phyloP scores from a whole-genome alignment of 495 filamentous ascomycete genomes.

The Diplogelasinospora grovesii region DNA sequence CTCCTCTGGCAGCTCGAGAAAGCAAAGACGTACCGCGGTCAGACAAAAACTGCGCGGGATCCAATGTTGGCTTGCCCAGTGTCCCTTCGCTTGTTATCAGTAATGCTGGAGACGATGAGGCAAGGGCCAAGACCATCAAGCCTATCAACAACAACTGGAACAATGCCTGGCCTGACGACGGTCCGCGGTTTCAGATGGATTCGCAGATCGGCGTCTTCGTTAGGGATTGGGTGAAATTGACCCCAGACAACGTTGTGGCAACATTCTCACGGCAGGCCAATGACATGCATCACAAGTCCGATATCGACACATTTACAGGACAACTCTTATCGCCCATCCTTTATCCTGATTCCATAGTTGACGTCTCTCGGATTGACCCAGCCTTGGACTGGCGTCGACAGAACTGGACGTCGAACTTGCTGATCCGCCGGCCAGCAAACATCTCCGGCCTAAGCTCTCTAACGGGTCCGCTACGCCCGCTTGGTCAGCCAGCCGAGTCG shows the following conservation, averaged over 20 bases:
- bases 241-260: constrained; percentile 6
- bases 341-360: constrained; percentile 15
- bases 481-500: too few relatives aligned
- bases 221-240: constrained; percentile 4
- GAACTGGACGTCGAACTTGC: constrained; percentile 12
- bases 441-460: neutral
- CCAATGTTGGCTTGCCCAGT: constrained; percentile 4
- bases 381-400: constrained; percentile 12
- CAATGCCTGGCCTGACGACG: constrained; percentile 3
- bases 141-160: constrained; percentile 8
- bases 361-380: neutral
- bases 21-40: constrained; percentile 13
- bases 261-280: constrained; percentile 8
- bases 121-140: too few relatives aligned
- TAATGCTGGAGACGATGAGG: constrained; percentile 4
- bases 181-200: neutral
- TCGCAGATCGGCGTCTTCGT: constrained; percentile 7
- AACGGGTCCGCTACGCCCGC: neutral
- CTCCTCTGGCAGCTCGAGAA: too few relatives aligned
- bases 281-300: constrained; percentile 18
- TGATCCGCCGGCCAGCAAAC: constrained; percentile 2
- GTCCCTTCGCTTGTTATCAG: constrained; percentile 6
- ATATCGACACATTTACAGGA: constrained; percentile 28
- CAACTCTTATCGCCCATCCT: constrained; percentile 18
- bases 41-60: constrained; percentile 7